phyloP scores from a whole-genome alignment of 1,284 basidiomycete species.

The Leccinum laetum region DNA sequence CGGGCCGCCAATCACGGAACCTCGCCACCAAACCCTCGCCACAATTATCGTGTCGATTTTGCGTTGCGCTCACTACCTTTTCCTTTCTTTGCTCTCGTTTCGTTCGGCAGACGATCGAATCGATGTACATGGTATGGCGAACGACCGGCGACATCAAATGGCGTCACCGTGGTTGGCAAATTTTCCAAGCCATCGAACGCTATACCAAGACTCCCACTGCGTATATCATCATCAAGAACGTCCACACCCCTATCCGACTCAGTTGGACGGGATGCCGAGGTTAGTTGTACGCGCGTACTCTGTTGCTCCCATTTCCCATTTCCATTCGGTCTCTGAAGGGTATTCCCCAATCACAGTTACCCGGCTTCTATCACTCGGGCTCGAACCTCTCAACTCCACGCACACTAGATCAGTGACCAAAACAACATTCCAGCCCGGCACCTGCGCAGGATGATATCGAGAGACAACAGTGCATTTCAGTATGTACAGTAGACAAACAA shows the following conservation, averaged over 20 bases:
- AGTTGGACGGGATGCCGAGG: constrained; percentile 9
- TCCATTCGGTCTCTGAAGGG: no score
- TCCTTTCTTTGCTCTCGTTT: neutral
- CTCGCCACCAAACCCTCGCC: no score
- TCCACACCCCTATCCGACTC: constrained; percentile 39
- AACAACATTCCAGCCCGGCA: neutral
- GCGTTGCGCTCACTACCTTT: neutral
- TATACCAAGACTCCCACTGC: constrained; percentile 52
- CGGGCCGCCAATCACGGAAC: no score
- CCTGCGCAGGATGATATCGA: neutral
- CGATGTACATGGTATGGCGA: constrained; percentile 68
- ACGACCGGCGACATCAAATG: constrained; percentile 68
- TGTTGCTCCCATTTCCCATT: no score
- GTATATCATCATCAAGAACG: constrained; percentile 53
- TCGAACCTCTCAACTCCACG: no score
- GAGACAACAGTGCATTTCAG: neutral
- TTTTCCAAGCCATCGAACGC: constrained; percentile 71
- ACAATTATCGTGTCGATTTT: neutral
- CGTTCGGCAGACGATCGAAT: constrained; percentile 58
- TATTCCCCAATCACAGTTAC: no score
- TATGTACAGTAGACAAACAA: neutral
- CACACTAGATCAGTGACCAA: neutral
- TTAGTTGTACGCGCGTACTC: neutral
- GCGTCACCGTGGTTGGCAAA: constrained; percentile 75
- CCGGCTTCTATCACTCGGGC: no score